phyloP scores from a whole-genome alignment of 2,329 filamentous ascomycete species.

The Nemania diffusa region DNA sequence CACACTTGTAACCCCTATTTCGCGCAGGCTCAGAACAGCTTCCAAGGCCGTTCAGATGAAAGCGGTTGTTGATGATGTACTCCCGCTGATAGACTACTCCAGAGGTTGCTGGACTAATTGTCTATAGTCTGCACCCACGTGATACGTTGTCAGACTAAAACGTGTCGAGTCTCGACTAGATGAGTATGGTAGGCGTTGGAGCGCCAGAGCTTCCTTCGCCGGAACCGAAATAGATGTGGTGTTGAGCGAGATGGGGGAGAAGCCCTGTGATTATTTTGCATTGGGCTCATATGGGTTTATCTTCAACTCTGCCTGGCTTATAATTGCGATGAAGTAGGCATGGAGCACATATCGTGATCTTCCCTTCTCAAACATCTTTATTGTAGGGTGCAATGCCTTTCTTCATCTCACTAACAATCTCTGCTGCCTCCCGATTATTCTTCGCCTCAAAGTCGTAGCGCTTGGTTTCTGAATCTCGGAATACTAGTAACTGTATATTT shows the following conservation, averaged over 20 bases:
- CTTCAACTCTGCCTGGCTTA: background rate
- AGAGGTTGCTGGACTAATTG: background rate
- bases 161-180: background rate
- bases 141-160: background rate
- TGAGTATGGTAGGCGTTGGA: no score
- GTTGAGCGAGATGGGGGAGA: background rate
- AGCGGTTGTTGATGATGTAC: background rate
- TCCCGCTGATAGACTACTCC: background rate
- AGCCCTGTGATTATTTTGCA: background rate
- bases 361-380: constrained; percentile 36
- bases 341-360: background rate
- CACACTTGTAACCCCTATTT: background rate
- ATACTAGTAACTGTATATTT: constrained; percentile 71
- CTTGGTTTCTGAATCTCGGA: constrained; percentile 79
- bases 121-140: background rate
- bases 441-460: constrained; percentile 87
- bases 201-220: background rate
- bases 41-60: background rate
- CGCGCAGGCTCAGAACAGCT: background rate
- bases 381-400: constrained; percentile 76
- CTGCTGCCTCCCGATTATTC: constrained; percentile 75
- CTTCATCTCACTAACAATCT: constrained; percentile 82
- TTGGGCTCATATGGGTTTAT: background rate
- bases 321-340: background rate
- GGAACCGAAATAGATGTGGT: background rate